Base-by-base conservation (phyloP, 169 alveolate species). In the Theileria sp. region DNA sequence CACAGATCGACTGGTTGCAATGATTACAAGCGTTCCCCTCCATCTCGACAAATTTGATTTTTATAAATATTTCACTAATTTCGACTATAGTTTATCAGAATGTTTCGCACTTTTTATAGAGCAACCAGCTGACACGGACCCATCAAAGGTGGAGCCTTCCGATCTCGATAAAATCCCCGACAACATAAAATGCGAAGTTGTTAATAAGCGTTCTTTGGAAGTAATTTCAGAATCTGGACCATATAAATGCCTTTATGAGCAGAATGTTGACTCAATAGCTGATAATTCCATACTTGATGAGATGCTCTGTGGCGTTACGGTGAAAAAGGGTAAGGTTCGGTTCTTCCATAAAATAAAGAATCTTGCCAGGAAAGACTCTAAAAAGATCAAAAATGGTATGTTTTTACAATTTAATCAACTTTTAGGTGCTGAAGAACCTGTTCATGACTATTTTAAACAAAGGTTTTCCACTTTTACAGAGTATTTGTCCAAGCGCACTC, bases 221-320 rank as follows among this genome's bases (percentile, higher is more conserved):
- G 82, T 83, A 0, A 56, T 83, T 19, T 83, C 89, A 4, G 81
- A 83, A 38, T 75, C 77, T 9, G 89, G 89, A n/a, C 85, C 89
- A 23, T 83, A 83, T 60, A 71, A 77, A 10, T 83, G 89, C 54
- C 79, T 83, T 4, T 83, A 61, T 44, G 86, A 83, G 60, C 79
- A 77, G 15, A 65, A 76, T 2, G 44, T 83, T 2, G 82, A 83
- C 49, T 50, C 81, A 7, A 60, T 54, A 0, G 66, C 80, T 19
- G 76, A 28, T 2, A 50, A 25, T 25, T 21, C 60, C n/a, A 12
- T 38, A 4, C 71, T 83, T 6, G 61, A 51, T 8, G 79, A 72
- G 3, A n/a, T 83, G 50, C 67, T 83, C 15, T 51, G 50, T 26
- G 86, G 80, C 28, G 49, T 83, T 66, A 19, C 81, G 15, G 44